These are phyloP conservation scores for Aspergillus carlsbadensis DNA, from an alignment of 495 filamentous ascomycete species.

Conservation along the genomic window DNA sequence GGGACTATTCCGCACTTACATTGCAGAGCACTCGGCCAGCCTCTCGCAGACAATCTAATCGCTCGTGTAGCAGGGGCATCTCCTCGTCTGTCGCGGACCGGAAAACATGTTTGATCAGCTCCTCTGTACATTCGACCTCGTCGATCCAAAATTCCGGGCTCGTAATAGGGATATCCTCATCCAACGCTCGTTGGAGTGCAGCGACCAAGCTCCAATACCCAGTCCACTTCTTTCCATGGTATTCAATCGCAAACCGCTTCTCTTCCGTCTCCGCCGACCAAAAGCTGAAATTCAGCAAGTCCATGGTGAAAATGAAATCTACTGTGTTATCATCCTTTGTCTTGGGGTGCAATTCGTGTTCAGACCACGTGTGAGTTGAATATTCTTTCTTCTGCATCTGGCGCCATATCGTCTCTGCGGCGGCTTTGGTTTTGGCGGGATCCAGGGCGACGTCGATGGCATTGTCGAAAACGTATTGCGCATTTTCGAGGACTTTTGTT, in stretches of 20 bases:
- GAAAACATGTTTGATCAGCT: conserved; percentile 74
- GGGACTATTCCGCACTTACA: conserved; percentile 46
- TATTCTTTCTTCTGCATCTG: conserved; percentile 83
- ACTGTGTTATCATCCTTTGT: conserved; percentile 72
- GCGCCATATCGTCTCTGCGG: conserved; percentile 72
- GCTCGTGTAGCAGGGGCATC: conserved; percentile 79
- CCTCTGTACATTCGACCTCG: conserved; percentile 72
- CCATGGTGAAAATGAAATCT: conserved; percentile 95
- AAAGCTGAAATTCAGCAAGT: conserved; percentile 94
- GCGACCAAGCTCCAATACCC: conserved; percentile 97
- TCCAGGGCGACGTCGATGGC: conserved; percentile 88
- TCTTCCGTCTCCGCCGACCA: conserved; percentile 70
- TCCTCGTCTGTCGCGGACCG: conserved; percentile 81
- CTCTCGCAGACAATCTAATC: conserved; percentile 77
- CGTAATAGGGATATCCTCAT: conserved; percentile 92
- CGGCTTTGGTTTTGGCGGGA: conserved; percentile 72
- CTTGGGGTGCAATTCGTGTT: conserved; percentile 89
- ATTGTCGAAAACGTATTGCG: conserved; percentile 88
- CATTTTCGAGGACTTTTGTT: conserved; percentile 78
- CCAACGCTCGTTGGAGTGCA: conserved; percentile 77
- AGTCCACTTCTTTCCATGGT: conserved; percentile 78
- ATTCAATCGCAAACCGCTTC: conserved; percentile 75
- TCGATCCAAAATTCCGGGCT: conserved; percentile 84
- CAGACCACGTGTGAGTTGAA: conserved; percentile 79
- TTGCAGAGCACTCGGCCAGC: conserved; percentile 81